Base-by-base conservation (phyloP, 2,329 filamentous ascomycete genomes). In the Sordariomycetes sp. region DNA sequence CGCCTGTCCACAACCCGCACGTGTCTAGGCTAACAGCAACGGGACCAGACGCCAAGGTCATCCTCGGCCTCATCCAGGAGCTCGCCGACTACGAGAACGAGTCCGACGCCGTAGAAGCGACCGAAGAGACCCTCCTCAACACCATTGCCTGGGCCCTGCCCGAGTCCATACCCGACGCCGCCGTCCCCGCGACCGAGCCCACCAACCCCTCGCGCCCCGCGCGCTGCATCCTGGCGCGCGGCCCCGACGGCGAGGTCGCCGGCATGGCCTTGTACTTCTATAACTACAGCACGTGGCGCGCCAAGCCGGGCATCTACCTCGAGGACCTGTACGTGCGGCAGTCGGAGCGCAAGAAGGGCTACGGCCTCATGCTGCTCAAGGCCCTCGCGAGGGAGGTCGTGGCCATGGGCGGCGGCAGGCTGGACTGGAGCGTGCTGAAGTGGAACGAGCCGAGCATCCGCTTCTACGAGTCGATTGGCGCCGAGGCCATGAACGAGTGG, bases 241-340 rank as follows among this genome's bases (percentile, higher is more conserved):
- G 79, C 24, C 72, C 76, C 12, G 71, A 74, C 6, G 71, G 75
- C 12, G 68, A 73, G 46, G 70, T 70, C 0, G 88, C 83, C 0
- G 90, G 88, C 54, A 90, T 97, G 81, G 91, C 91, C 1, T 74
- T 97, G 48, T 97, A 91, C 75, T 97, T 96, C 71, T 91, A 93
- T 78, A 97, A 93, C 74, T 97, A 96, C 74, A 90, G 86, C 67
- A 97, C 93, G 0, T 97, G 94, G 94, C 83, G 88, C 10, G 83
- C 88, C n/a, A 82, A 82, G 53, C 84, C 92, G 0, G 93, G 93
- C 2, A 88, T 99, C 67, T 96, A 95, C 71, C 85, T 97, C 43
- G 93, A 97, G 71, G 93, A 97, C 68, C 76, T 97, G n/a, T 96
- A 87, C 67, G 90, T 99, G 48, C 79, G 84, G 64, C 79, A 84